Conservation (phyloP, 306 rosid genomes). For the Vigna unguiculata region DNA sequence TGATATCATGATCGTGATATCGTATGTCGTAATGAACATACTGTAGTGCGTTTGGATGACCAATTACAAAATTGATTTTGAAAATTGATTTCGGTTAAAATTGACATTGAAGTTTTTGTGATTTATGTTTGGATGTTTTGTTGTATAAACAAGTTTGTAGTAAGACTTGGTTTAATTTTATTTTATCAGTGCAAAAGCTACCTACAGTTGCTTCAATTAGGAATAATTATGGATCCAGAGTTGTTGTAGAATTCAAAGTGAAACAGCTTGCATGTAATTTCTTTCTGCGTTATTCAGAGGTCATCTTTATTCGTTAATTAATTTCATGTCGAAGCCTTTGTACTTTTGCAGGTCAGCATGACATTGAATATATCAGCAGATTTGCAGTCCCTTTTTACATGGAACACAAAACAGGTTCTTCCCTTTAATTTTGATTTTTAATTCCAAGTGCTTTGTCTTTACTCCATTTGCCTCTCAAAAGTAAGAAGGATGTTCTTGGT, state of each 20-base stretch:
- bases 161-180: too few relatives aligned
- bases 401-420: conserved; percentile 93
- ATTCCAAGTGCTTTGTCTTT: conserved; percentile 2
- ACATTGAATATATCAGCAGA: conserved; percentile 85
- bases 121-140: background rate
- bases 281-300: background rate
- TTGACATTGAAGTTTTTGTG: background rate
- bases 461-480: conserved; percentile 11
- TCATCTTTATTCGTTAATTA: conserved; percentile 3
- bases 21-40: too few relatives aligned
- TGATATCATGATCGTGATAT: background rate
- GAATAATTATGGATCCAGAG: background rate
- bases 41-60: background rate
- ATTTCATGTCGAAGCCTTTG: conserved; percentile 29
- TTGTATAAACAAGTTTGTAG: too few relatives aligned
- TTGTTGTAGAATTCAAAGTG: background rate
- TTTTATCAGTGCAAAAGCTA: background rate
- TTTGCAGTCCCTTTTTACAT: conserved; percentile 85
- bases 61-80: background rate
- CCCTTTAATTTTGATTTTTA: conserved; percentile 29
- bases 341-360: conserved; percentile 77
- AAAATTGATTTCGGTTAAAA: too few relatives aligned
- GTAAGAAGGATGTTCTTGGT: conserved; percentile 7
- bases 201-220: background rate
- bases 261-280: background rate